phyloP scores from a whole-genome alignment of 371 early-diverging fungal genomes.

The Zychaea mexicana region DNA sequence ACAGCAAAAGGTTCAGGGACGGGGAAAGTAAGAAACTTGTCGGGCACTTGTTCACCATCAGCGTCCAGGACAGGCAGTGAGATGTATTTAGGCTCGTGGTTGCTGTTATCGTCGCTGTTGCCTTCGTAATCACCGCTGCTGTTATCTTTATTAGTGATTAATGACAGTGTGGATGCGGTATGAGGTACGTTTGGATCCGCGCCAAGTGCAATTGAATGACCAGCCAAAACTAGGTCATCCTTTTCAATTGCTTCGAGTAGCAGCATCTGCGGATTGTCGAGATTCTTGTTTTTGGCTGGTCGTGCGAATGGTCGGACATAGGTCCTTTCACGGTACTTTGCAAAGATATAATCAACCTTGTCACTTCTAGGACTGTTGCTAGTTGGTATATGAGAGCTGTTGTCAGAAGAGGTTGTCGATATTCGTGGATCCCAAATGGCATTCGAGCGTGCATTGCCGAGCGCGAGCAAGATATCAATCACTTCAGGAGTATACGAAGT shows the following conservation, averaged over 20 bases:
- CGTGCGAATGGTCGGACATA: slow-evolving; percentile 21
- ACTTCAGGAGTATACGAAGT: slow-evolving; percentile 67
- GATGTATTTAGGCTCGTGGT: slow-evolving; percentile 4
- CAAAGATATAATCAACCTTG: slow-evolving; percentile 13
- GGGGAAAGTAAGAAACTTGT: slow-evolving; percentile 1
- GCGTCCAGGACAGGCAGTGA: slow-evolving; percentile 7
- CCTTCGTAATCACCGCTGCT: no score
- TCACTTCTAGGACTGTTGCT: slow-evolving; percentile 4
- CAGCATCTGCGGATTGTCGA: slow-evolving; percentile 16
- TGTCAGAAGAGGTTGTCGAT: not conserved
- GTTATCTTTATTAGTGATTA: not conserved
- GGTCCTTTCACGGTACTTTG: slow-evolving; percentile 38
- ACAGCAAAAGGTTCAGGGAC: slow-evolving; percentile 11
- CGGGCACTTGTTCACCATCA: slow-evolving; percentile 4
- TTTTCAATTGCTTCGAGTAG: slow-evolving; percentile 39
- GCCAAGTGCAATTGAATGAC: slow-evolving; percentile 40
- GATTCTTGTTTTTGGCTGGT: not conserved
- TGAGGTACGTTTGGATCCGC: slow-evolving; percentile 33
- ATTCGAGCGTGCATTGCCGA: slow-evolving; percentile 65
- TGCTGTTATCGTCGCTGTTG: not conserved
- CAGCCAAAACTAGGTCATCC: slow-evolving; percentile 37
- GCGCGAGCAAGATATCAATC: slow-evolving; percentile 49
- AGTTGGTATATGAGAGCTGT: not conserved
- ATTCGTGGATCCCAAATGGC: slow-evolving; percentile 53
- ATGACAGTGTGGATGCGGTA: not conserved